phyloP scores from a whole-genome alignment of 1,284 basidiomycete species.

The Cronartium ribicola region DNA sequence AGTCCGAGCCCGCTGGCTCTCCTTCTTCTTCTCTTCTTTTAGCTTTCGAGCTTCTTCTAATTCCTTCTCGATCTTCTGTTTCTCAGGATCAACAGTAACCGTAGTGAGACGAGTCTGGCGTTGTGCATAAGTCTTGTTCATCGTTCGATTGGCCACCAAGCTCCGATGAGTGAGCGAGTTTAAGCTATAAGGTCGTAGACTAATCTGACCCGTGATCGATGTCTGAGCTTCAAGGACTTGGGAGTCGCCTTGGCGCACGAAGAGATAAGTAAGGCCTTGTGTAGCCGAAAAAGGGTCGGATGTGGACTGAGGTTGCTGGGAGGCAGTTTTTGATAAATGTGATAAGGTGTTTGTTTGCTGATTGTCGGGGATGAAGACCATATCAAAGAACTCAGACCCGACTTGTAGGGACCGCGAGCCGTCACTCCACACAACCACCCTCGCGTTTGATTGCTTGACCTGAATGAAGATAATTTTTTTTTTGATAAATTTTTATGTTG shows the following conservation, averaged over 20 bases:
- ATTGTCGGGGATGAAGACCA: conserved; percentile 53
- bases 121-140: conserved; percentile 65
- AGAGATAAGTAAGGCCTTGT: conserved; percentile 63
- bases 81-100: conserved; percentile 58
- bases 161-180: conserved; percentile 81
- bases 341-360: conserved; percentile 53
- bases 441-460: conserved; percentile 76
- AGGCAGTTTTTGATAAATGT: neutral
- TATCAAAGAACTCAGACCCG: conserved; percentile 82
- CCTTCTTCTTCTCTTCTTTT: conserved; percentile 42
- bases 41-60: conserved; percentile 48
- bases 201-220: conserved; percentile 73
- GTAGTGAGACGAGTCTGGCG: conserved; percentile 63
- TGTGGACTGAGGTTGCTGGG: neutral
- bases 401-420: conserved; percentile 77
- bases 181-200: conserved; percentile 78
- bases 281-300: neutral
- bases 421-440: conserved; percentile 86
- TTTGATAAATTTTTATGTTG: no score
- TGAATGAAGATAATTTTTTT: conserved; percentile 49
- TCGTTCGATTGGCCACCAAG: conserved; percentile 67
- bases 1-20: neutral
- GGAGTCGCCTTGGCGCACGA: conserved; percentile 80
- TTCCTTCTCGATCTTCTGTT: conserved; percentile 44
- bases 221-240: conserved; percentile 79